Conservation (phyloP, 176 grass and related monocot species). For the Pontederia crassipes region DNA sequence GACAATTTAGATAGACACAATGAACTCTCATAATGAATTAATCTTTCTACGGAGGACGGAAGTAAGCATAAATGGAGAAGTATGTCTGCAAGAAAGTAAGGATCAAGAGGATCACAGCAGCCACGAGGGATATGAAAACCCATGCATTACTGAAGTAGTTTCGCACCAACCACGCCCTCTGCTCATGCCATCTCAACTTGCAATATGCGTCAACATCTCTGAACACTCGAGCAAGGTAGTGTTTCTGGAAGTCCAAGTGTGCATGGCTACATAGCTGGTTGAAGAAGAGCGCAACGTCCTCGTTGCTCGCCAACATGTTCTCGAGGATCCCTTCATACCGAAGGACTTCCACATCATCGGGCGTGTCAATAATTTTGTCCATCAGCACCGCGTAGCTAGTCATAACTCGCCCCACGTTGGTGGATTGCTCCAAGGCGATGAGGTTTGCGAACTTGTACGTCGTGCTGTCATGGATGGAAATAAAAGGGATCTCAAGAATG, state of each 20-base stretch:
- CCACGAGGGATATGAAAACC: no score
- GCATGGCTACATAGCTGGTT: not conserved
- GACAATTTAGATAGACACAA: no score
- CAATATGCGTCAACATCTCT: not conserved
- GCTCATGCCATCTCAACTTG: not conserved
- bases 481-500: not conserved
- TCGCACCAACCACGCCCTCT: no score
- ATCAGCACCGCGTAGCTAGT: constrained; percentile 2
- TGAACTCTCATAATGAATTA: no score
- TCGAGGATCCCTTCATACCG: not conserved
- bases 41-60: no score
- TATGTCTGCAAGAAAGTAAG: no score
- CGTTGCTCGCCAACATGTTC: not conserved
- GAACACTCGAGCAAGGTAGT: constrained; percentile 5
- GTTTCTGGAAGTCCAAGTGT: not conserved
- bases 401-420: not conserved
- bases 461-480: not conserved
- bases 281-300: constrained; percentile 11
- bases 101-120: no score
- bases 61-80: no score
- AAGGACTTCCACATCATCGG: not conserved
- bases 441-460: not conserved
- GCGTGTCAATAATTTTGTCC: not conserved
- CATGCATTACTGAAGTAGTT: no score
- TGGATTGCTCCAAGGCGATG: constrained; percentile 3